phyloP scores from a whole-genome alignment of 257 asterid species.

The Vinca minor region DNA sequence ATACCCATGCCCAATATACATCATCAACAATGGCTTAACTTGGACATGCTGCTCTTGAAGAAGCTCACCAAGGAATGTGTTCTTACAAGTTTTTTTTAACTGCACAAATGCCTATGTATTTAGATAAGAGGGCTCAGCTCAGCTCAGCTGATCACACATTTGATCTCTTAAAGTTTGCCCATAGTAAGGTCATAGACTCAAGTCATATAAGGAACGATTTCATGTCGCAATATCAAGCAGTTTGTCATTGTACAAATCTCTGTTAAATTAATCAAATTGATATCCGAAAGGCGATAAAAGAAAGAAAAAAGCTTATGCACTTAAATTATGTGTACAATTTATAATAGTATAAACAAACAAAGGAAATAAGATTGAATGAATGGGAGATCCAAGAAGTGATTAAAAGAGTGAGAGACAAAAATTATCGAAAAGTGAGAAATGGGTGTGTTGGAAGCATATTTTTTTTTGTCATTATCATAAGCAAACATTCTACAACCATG shows the following conservation, averaged over 20 bases:
- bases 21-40: slow-evolving; percentile 18
- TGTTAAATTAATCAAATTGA: too few species aligned
- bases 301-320: too few species aligned
- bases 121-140: too few species aligned
- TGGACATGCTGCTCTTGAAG: slow-evolving; percentile 30
- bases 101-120: slow-evolving; percentile 5
- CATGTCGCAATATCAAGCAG: too few species aligned
- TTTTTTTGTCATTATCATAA: slow-evolving; percentile 12
- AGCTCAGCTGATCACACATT: too few species aligned
- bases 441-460: slow-evolving; percentile 38
- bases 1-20: slow-evolving; percentile 10
- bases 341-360: slow-evolving; percentile 8
- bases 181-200: too few species aligned
- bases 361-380: slow-evolving; percentile 28
- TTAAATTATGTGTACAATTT: too few species aligned
- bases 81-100: background rate
- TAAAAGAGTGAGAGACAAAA: slow-evolving; percentile 38
- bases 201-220: too few species aligned
- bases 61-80: slow-evolving; percentile 14
- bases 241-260: too few species aligned
- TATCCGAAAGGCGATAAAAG: too few species aligned
- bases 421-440: slow-evolving; percentile 32
- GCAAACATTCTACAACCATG: background rate
- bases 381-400: slow-evolving; percentile 39
- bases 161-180: too few species aligned